phyloP scores from a whole-genome alignment of 148 eudicot species.

The Gaultheria prostrata region DNA sequence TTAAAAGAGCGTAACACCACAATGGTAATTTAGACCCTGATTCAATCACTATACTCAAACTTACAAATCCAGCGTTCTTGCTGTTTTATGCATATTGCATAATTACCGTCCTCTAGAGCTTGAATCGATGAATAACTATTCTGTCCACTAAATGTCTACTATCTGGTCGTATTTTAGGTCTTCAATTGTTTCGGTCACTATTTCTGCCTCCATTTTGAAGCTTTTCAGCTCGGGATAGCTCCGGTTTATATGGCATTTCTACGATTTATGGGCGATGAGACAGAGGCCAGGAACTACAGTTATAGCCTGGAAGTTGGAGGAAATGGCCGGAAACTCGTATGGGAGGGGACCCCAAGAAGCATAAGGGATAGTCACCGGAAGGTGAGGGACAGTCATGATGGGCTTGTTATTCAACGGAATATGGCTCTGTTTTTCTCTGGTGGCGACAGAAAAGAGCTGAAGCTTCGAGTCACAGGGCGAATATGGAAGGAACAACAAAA shows the following conservation, averaged over 20 bases:
- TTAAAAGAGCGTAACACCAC: neutral
- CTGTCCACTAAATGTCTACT: neutral
- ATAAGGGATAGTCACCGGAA: constrained; percentile 45
- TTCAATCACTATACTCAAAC: neutral
- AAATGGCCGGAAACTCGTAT: constrained; percentile 40
- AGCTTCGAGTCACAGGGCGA: constrained; percentile 26
- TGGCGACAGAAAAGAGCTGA: constrained; percentile 30
- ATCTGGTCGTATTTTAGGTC: constrained; percentile 24
- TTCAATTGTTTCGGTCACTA: constrained; percentile 42
- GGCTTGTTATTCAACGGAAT: constrained; percentile 29
- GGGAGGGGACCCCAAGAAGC: constrained; percentile 53
- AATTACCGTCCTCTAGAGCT: neutral
- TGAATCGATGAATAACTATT: neutral
- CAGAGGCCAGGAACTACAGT: constrained; percentile 36
- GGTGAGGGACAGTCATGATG: constrained; percentile 49
- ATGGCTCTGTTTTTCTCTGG: constrained; percentile 10
- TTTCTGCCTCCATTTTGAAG: neutral
- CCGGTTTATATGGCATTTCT: neutral
- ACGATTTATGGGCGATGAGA: constrained; percentile 48
- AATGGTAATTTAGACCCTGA: neutral
- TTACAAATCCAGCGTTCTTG: neutral
- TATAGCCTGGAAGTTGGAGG: constrained; percentile 51
- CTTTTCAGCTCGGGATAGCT: neutral
- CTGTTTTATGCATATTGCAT: neutral
- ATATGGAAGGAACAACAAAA: constrained; percentile 28